Evolutionary conservation across 768 basidiomycete species (phyloP).

Genomic region (Xerocomus spinulosus): DNA sequence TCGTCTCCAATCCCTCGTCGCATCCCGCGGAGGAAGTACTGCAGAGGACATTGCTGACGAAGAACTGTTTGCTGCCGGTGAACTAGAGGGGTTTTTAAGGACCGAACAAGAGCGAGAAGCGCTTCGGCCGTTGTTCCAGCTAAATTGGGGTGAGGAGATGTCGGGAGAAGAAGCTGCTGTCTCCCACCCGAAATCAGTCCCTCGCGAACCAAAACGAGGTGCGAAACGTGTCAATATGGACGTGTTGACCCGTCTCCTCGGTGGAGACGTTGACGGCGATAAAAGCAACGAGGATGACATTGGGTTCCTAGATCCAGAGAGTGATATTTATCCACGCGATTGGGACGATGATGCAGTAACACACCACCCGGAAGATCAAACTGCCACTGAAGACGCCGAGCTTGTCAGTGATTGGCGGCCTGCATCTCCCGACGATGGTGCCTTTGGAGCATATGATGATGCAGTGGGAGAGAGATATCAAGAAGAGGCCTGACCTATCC

Average conservation of each 20-base stretch:
- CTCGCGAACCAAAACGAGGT: slow-evolving; percentile 28
- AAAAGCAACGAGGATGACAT: slow-evolving; percentile 18
- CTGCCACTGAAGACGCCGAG: slow-evolving; percentile 27
- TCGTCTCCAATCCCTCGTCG: slow-evolving; percentile 60
- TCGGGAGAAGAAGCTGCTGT: slow-evolving; percentile 22
- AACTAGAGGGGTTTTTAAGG: slow-evolving; percentile 59
- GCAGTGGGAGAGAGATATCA: slow-evolving; percentile 26
- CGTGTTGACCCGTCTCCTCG: slow-evolving; percentile 49
- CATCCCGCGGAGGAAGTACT: slow-evolving; percentile 53
- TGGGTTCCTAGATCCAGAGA: slow-evolving; percentile 22
- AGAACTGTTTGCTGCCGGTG: slow-evolving; percentile 66
- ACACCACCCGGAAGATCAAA: slow-evolving; percentile 6
- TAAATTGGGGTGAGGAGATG: slow-evolving; percentile 34
- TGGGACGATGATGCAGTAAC: slow-evolving; percentile 12
- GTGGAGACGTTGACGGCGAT: slow-evolving; percentile 24
- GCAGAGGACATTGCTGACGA: slow-evolving; percentile 55
- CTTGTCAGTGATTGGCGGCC: slow-evolving; percentile 46
- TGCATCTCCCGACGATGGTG: slow-evolving; percentile 29
- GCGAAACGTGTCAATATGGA: slow-evolving; percentile 51
- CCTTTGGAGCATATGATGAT: slow-evolving; percentile 14
- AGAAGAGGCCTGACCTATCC: slow-evolving; percentile 23
- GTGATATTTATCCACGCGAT: slow-evolving; percentile 12
- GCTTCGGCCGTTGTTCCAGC: slow-evolving; percentile 34
- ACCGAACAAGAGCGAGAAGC: slow-evolving; percentile 46
- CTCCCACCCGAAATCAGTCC: not conserved